Evolutionary conservation across 768 basidiomycete genomes (phyloP).

Genomic region (Udeniomyces megalosporus): DNA sequence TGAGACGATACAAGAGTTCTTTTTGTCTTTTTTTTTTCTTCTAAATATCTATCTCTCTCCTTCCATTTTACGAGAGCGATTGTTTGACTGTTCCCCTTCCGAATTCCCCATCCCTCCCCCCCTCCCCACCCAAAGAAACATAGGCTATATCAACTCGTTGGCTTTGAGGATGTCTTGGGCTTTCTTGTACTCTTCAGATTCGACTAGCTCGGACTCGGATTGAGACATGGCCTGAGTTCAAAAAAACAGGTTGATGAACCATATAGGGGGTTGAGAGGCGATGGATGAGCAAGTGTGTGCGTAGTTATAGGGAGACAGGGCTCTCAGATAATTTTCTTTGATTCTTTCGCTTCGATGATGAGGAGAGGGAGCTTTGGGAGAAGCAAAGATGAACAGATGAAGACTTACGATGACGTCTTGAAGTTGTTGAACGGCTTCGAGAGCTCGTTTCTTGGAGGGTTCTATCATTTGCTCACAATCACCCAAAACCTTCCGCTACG

Average conservation of each 20-base stretch:
- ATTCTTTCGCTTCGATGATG: too few species aligned
- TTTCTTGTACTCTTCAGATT: constrained; percentile 14
- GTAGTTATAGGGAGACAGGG: background rate
- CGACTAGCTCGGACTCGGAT: constrained; percentile 10
- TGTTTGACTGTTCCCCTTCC: too few species aligned
- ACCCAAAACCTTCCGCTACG: constrained; percentile 17
- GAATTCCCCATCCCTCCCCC: too few species aligned
- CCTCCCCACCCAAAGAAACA: too few species aligned
- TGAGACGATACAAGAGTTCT: too few species aligned
- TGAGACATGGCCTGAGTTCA: constrained; percentile 11
- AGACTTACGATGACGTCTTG: constrained; percentile 16
- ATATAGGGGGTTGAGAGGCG: too few species aligned
- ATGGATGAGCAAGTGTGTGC: background rate
- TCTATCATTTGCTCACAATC: constrained; percentile 20
- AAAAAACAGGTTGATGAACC: too few species aligned
- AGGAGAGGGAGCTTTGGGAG: background rate
- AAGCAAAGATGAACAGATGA: background rate
- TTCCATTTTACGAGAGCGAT: too few species aligned
- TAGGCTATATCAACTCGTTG: too few species aligned
- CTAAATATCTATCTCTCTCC: too few species aligned
- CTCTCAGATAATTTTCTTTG: too few species aligned
- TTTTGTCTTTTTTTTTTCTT: too few species aligned
- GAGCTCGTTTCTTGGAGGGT: constrained; percentile 15
- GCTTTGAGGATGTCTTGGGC: background rate
- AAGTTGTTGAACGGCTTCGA: constrained; percentile 15